Evolutionary conservation across 2,329 filamentous ascomycete species (phyloP).

Genomic region (Ophiocordyceps camponoti-saundersi): DNA sequence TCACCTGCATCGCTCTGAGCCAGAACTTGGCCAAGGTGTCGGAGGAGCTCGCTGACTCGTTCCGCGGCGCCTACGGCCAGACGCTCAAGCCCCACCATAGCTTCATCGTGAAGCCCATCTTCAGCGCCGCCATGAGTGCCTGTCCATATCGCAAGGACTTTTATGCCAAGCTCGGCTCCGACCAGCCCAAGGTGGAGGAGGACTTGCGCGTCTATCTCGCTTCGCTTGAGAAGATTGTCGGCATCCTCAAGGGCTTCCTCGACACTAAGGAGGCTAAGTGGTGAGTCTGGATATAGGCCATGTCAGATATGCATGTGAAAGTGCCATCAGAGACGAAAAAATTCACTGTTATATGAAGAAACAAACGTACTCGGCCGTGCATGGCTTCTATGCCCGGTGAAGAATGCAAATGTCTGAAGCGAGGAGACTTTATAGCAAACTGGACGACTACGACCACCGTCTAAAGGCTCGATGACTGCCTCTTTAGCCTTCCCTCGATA

Average conservation of each 20-base stretch:
- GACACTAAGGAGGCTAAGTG: constrained; percentile 40
- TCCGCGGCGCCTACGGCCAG: constrained; percentile 66
- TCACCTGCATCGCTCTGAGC: constrained; percentile 72
- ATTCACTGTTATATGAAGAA: neutral
- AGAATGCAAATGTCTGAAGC: no score
- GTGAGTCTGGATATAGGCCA: constrained; percentile 16
- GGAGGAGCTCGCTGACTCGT: constrained; percentile 72
- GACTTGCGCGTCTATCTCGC: constrained; percentile 56
- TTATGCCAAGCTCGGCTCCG: constrained; percentile 66
- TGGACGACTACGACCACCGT: neutral
- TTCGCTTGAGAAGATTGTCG: constrained; percentile 62
- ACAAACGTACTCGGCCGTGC: no score
- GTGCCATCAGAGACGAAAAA: neutral
- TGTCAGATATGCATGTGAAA: neutral
- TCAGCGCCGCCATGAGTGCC: constrained; percentile 82
- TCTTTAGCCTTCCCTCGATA: constrained; percentile 8
- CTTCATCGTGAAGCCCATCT: constrained; percentile 80
- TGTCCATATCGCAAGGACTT: constrained; percentile 91
- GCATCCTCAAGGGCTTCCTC: constrained; percentile 51
- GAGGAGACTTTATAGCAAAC: no score
- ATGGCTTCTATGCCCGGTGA: no score
- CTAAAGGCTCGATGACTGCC: neutral
- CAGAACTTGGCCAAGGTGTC: constrained; percentile 51
- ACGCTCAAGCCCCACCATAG: constrained; percentile 88
- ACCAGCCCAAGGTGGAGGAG: constrained; percentile 41